Evolutionary conservation across 352 stramenopile species (phyloP).

Genomic region (Phytophthora pinifolia): DNA sequence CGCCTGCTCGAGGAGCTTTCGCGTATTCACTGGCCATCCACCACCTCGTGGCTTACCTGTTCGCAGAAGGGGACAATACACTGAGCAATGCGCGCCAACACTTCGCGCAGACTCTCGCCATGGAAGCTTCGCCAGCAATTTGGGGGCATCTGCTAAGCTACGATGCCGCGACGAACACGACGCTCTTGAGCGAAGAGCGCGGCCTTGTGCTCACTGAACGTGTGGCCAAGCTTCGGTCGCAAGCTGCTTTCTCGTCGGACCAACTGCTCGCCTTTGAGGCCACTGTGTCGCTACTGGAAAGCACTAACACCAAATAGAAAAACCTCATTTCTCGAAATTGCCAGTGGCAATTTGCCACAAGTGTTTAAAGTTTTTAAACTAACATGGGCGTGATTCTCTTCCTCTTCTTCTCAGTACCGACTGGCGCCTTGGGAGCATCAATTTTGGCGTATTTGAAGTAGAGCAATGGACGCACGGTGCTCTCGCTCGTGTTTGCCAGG

Average conservation of each 20-base stretch:
- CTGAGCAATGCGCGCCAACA: slow-evolving; percentile 54
- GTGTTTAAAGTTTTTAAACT: slow-evolving; percentile 8
- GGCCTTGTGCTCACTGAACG: slow-evolving; percentile 11
- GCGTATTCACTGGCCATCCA: slow-evolving; percentile 65
- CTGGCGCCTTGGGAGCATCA: not conserved
- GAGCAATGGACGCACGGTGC: slow-evolving; percentile 51
- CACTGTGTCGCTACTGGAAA: slow-evolving; percentile 22
- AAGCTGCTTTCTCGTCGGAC: slow-evolving; percentile 31
- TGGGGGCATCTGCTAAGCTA: slow-evolving; percentile 63
- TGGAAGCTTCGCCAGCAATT: slow-evolving; percentile 31
- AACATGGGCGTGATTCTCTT: slow-evolving; percentile 40
- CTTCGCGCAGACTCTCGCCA: slow-evolving; percentile 43
- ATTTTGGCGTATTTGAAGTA: slow-evolving; percentile 71
- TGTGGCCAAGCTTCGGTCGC: slow-evolving; percentile 24
- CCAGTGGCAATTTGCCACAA: not conserved
- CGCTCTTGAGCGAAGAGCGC: slow-evolving; percentile 5
- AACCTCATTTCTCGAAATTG: not conserved
- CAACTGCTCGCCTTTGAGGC: slow-evolving; percentile 35
- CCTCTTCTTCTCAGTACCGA: slow-evolving; percentile 24
- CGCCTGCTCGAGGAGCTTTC: slow-evolving; percentile 41
- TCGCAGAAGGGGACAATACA: slow-evolving; percentile 24
- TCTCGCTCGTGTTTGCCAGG: slow-evolving; percentile 45
- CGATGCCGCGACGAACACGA: slow-evolving; percentile 21
- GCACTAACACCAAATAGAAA: slow-evolving; percentile 15
- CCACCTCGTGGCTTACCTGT: slow-evolving; percentile 58